Percentiles rank a stretch among this genome's conserved stretches.
Conservation (phyloP, 768 basidiomycete genomes). For the Boletus rubroflammeus region DNA sequence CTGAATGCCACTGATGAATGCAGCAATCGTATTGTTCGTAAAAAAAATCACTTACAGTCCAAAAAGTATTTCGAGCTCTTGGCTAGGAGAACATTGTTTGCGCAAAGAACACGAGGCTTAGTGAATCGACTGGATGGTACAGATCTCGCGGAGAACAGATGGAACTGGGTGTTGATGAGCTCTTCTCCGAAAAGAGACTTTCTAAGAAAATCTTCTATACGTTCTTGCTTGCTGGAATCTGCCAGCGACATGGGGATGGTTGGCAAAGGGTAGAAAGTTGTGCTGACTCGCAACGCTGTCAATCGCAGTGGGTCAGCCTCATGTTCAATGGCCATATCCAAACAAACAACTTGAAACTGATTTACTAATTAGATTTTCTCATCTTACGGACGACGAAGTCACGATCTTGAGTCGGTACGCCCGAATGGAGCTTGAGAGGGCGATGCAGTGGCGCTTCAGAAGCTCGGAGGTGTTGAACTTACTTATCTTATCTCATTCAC, state of each 20-base stretch:
- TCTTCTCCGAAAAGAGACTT: conserved; percentile 27
- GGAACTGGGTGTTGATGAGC: conserved; percentile 31
- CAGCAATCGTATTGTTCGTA: background rate
- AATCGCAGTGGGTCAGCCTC: background rate
- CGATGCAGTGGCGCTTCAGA: too few species aligned
- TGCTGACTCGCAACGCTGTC: background rate
- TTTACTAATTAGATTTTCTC: too few species aligned
- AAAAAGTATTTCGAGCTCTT: conserved; percentile 27
- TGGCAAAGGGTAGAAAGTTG: background rate
- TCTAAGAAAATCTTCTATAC: conserved; percentile 20
- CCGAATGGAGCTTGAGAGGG: too few species aligned
- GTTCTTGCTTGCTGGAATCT: conserved; percentile 9
- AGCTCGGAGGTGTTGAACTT: too few species aligned
- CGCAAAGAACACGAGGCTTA: conserved; percentile 23
- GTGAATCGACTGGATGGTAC: conserved; percentile 3
- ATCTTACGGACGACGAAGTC: too few species aligned
- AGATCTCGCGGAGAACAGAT: conserved; percentile 23
- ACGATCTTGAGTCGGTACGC: too few species aligned
- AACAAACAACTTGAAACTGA: background rate
- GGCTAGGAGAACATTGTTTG: conserved; percentile 28
- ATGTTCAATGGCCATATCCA: background rate
- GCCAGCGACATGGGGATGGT: background rate
- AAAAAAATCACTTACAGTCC: conserved; percentile 12
- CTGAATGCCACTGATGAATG: background rate
- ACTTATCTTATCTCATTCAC: too few species aligned